These are phyloP conservation scores for Aspergillus haitiensis DNA, from an alignment of 495 filamentous ascomycete species.

Conservation along the genomic window DNA sequence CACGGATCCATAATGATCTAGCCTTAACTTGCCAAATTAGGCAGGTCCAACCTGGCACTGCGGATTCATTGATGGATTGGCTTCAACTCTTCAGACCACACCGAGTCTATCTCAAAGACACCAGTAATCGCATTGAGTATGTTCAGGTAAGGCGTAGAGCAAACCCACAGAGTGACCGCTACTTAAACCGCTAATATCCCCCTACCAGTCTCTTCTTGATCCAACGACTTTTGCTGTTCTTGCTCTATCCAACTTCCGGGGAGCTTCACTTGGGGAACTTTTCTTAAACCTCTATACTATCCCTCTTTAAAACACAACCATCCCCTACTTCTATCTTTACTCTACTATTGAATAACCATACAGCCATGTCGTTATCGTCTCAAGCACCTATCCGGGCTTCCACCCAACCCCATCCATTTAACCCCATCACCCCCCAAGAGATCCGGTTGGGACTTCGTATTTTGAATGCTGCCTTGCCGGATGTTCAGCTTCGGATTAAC, in stretches of 20 bases:
- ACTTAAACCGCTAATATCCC: constrained; percentile 8
- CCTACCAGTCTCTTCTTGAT: not conserved
- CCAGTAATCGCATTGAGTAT: not conserved
- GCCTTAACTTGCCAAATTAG: constrained; percentile 23
- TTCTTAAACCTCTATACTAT: not conserved
- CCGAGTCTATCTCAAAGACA: not conserved
- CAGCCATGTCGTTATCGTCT: constrained; percentile 21
- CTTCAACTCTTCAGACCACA: not conserved
- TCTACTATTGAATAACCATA: not conserved
- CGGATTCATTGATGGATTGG: constrained; percentile 1
- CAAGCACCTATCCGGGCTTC: constrained; percentile 15
- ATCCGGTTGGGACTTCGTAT: constrained; percentile 43
- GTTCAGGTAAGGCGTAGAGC: not conserved
- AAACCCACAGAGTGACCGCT: not conserved
- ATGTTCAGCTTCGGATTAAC: constrained; percentile 44
- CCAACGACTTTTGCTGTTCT: not conserved
- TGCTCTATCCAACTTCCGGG: not conserved
- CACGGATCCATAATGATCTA: constrained; percentile 1
- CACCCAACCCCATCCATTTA: constrained; percentile 40
- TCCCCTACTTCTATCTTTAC: constrained; percentile 3
- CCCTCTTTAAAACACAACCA: not conserved
- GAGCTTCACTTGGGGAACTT: not conserved
- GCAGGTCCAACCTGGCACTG: constrained; percentile 29
- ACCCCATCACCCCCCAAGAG: constrained; percentile 45
- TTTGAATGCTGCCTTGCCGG: constrained; percentile 41